phyloP scores from a whole-genome alignment of 176 grass and related monocot species.

The Bolboschoenus planiculmis region DNA sequence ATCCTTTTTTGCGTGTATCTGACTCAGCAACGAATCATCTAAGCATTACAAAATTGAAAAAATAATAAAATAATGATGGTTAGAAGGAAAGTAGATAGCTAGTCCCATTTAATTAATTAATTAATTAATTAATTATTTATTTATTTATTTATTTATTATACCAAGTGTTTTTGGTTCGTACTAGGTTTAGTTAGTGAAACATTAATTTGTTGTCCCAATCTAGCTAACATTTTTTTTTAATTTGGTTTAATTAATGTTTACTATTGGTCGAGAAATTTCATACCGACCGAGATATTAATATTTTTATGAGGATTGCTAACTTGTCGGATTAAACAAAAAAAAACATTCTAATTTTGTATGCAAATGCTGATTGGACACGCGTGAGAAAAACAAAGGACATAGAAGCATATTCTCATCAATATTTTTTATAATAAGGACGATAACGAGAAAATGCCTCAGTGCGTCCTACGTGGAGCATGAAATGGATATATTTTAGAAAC shows the following conservation, averaged over 20 bases:
- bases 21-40: slow-evolving; percentile 55
- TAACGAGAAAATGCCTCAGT: neutral
- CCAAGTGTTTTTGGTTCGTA: slow-evolving; percentile 11
- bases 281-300: neutral
- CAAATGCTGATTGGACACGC: neutral
- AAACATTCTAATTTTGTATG: no score
- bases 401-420: neutral
- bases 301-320: neutral
- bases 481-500: no score
- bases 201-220: neutral
- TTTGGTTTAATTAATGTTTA: neutral
- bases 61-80: neutral
- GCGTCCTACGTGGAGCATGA: no score
- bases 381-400: neutral
- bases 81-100: neutral
- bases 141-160: neutral
- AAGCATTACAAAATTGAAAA: neutral
- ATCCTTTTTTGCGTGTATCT: slow-evolving; percentile 37
- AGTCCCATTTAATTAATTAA: no score
- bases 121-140: no score
- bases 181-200: slow-evolving; percentile 16
- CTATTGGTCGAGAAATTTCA: neutral
- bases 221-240: neutral
- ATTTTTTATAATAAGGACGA: neutral
- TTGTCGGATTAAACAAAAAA: no score